Base-by-base conservation (phyloP, 306 rosid species). In the Acmispon strigosus region DNA sequence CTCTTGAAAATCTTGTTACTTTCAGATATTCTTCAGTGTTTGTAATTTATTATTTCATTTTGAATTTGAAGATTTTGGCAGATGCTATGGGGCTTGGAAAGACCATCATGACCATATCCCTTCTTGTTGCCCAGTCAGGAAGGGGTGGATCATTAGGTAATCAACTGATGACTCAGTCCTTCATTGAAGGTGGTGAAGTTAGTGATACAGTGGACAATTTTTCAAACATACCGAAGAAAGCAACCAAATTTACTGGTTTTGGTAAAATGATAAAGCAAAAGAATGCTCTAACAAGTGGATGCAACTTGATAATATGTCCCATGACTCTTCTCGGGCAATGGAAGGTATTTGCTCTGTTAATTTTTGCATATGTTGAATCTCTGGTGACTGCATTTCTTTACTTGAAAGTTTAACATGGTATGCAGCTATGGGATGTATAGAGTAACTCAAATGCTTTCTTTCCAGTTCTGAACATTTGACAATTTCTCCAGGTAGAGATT, bases 21-120 rank as follows among this genome's bases (percentile, higher is more conserved):
- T 67, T 19, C 16, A 7, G 17, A 10, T 69, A 4, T 57, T 56
- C 20, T 65, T 70, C 20, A 67, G 64, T 24, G 47, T 64, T 37
- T 68, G 47, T 70, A 66, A 49, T 80, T 39, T 56, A 52, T 60
- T 80, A 73, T 77, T 78, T 62, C 57, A 20, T 72, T 42, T 22
- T 76, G 70, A 73, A 77, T 78, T 69, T 72, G 80, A 85, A 93
- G 98, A 90, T 93, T 83, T 82, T 93, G 78, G 98, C 97, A 72
- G 98, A 93, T 90, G 86, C 97, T 68, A 93, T 93, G 98, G 98
- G 98, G 65, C 86, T 93, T 64, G 98, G 98, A 73, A 93, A 93
- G 90, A 93, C 98, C 63, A 84, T 93, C 54, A 93, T 93, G 98
- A 90, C 97, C 75, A 88, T 93, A 83, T 78, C 96, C 20, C 96